Base-by-base conservation (phyloP, 2,329 filamentous ascomycete genomes). In the Apiospora saccharicola region DNA sequence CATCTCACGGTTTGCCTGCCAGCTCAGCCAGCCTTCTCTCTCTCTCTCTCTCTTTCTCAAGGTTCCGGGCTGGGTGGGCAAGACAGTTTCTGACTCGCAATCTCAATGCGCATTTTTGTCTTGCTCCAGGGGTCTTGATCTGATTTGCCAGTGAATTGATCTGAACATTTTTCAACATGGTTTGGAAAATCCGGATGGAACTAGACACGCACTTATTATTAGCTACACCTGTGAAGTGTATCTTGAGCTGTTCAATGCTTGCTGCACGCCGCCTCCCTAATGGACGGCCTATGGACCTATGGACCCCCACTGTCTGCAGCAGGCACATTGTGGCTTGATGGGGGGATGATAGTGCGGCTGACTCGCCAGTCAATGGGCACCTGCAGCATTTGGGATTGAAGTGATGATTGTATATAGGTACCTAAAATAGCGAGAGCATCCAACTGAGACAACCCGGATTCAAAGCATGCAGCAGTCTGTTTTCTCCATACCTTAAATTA, bases 51-150 rank as follows among this genome's bases (percentile, higher is more conserved):
- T 30, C 53, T 19, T 30, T 26, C 53, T 61, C 30, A 61, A 61
- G 30, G 53, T n/a, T 19, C 53, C 46, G 57, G 34, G 19, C 16
- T 61, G 16, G 16, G 53, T 64, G 57, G 57, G 57, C 57, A 41
- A 64, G 34, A 64, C 57, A 64, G 5, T 19, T 41, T 64, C 34
- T 64, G 57, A 64, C 57, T 64, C 57, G 57, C 30, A 64, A 41
- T 10, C 10, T 64, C 57, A 2, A 64, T 64, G 57, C 57, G 13
- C 53, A 8, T 34, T 41, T 2, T n/a, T 19, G 26, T 57, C 26
- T 34, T 57, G n/a, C 24, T 53, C 24, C 10, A 24, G 12, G 24
- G 24, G 26, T 5, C 24, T 24, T 16, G 24, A 14, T 24, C 49
- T 34, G 5, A 26, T 7, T 34, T 34, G 26, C 53, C 34, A 57